A percentile compares a stretch with the other conserved stretches of the same genome.
These are phyloP conservation scores for Rhynchosporium graminicola DNA, from an alignment of 2,329 filamentous ascomycete genomes.

Conservation along the genomic window DNA sequence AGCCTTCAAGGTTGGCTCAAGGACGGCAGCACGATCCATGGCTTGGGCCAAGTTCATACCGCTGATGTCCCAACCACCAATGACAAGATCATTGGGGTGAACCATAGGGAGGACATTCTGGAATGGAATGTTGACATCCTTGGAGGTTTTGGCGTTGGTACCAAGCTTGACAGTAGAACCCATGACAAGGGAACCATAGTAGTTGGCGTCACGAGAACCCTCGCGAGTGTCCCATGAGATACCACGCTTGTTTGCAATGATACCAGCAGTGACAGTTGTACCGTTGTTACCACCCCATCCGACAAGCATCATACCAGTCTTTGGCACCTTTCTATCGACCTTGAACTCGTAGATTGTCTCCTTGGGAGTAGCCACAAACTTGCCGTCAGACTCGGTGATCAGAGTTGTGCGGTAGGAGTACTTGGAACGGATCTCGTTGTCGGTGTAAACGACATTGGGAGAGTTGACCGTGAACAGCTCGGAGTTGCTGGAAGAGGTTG, in stretches of 20 bases:
- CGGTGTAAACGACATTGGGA: constrained; percentile 89
- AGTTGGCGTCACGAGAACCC: constrained; percentile 82
- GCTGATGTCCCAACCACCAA: constrained; percentile 98
- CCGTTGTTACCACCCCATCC: constrained; percentile 99
- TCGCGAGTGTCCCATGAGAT: constrained; percentile 94
- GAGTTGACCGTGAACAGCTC: constrained; percentile 85
- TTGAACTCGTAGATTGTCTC: constrained; percentile 97
- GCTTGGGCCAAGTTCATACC: constrained; percentile 82
- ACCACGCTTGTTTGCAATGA: constrained; percentile 88
- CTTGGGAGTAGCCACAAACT: constrained; percentile 80
- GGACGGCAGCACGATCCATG: constrained; percentile 93
- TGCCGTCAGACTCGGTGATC: constrained; percentile 70
- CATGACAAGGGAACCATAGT: constrained; percentile 98
- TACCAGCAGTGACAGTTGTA: constrained; percentile 93
- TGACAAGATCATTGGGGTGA: constrained; percentile 90
- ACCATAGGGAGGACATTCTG: constrained; percentile 93
- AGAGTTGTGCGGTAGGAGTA: constrained; percentile 96
- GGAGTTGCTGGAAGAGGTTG: constrained; percentile 51
- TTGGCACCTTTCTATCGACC: constrained; percentile 89
- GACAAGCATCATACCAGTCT: constrained; percentile 95
- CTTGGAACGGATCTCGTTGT: constrained; percentile 84
- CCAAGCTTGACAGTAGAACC: constrained; percentile 96
- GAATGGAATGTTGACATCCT: constrained; percentile 96
- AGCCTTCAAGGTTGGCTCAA: constrained; percentile 91
- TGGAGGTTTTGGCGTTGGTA: constrained; percentile 76